Percentiles rank a stretch among this genome's conserved stretches.
These are phyloP conservation scores for Boletus bicolor DNA, from an alignment of 768 basidiomycete genomes.

Conservation along the genomic window DNA sequence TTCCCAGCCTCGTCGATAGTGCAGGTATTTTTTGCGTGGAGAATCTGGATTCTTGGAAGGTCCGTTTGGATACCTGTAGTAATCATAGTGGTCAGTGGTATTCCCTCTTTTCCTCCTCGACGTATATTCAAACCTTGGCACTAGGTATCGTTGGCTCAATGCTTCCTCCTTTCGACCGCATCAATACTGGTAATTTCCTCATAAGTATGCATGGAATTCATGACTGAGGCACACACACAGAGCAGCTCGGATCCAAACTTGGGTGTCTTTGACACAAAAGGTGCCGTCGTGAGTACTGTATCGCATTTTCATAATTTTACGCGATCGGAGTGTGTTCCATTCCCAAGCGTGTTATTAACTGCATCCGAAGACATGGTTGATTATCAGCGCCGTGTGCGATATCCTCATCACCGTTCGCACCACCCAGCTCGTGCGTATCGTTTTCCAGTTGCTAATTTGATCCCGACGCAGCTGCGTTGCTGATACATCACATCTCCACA, in stretches of 20 bases:
- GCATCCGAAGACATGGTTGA: conserved; percentile 6
- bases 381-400: conserved; percentile 11
- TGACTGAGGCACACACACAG: not conserved
- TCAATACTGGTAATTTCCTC: conserved; percentile 1
- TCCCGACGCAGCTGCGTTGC: not conserved
- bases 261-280: conserved; percentile 7
- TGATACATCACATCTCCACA: not conserved
- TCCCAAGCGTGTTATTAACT: not conserved
- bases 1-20: conserved; percentile 4
- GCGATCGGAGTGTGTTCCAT: not conserved
- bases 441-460: too few relatives aligned
- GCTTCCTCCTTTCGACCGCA: not conserved
- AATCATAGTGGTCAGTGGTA: conserved; percentile 1
- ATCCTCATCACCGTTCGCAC: conserved; percentile 10
- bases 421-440: conserved; percentile 6
- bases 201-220: not conserved
- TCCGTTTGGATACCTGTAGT: conserved; percentile 2
- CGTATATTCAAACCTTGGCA: not conserved
- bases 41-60: conserved; percentile 6
- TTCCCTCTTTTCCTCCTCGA: not conserved
- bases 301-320: not conserved
- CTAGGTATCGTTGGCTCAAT: conserved; percentile 3
- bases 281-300: conserved; percentile 2
- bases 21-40: conserved; percentile 9
- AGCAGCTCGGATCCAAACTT: not conserved